Base-by-base conservation (phyloP, 2,329 filamentous ascomycete genomes). In the Davidsoniella virescens region DNA sequence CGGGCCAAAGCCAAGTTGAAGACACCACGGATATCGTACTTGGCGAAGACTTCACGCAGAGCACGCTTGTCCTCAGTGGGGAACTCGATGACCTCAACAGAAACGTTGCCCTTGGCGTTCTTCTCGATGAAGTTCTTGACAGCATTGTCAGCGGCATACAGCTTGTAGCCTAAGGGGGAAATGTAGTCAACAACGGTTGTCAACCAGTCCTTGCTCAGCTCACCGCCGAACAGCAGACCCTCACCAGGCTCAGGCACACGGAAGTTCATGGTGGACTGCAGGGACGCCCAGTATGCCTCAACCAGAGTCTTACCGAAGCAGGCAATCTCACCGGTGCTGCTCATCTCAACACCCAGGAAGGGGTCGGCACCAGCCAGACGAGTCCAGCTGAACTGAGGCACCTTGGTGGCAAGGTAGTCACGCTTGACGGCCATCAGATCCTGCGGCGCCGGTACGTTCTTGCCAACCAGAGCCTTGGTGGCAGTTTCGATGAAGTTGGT, bases 361-460 rank as follows among this genome's bases (percentile, higher is more conserved):
- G 92, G 92, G 62, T 98, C 92, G 47, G 92, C 92, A 59, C 92
- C 92, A 44, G 92, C 90, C 52, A 98, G 80, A 73, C 92, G 86
- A 55, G 92, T 96, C 92, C 92, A 98, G 10, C 86, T 92, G 77
- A 98, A 98, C 67, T 98, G 92, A 20, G 92, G 88, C 47, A 98
- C 92, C 75, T 98, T 98, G 65, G 88, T 94, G 29, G 92, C 92
- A 47, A 94, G 70, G 67, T 95, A 96, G 67, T 94, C 80, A 56
- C 88, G 84, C 74, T 93, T 84, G 59, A 80, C 70, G 18, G 77
- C 72, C 92, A 98, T 98, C 55, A 92, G 79, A 61, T 98, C 90
- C 40, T 77, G 77, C 29, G 88, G 82, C 56, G 84, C 78, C 17
- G 92, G 90, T 2, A 96, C 84, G 51, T 90, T 72, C 63, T 84